phyloP scores from a whole-genome alignment of 2,329 filamentous ascomycete genomes.

The Aspergillus costaricaensis region DNA sequence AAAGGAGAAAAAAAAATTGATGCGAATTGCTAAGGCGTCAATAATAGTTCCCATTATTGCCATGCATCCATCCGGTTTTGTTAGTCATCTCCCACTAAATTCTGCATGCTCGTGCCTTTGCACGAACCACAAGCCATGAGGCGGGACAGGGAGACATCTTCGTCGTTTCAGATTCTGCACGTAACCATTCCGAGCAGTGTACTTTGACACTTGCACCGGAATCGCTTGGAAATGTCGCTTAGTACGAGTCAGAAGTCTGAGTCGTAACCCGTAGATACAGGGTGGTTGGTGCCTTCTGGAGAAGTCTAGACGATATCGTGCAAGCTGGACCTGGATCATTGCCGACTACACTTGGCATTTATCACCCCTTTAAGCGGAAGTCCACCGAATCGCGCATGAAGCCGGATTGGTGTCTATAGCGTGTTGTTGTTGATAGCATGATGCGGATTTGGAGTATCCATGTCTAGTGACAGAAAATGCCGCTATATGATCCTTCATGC shows the following conservation, averaged over 20 bases:
- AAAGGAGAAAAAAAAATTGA: neutral
- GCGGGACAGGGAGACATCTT: constrained; percentile 1
- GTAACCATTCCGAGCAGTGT: constrained; percentile 10
- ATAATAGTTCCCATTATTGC: neutral
- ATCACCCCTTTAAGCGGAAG: neutral
- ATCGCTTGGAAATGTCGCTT: neutral
- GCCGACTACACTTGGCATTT: neutral
- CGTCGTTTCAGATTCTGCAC: constrained; percentile 21
- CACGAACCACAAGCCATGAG: neutral
- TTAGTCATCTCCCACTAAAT: neutral
- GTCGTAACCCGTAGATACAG: neutral
- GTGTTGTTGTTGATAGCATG: neutral
- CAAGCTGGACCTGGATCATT: neutral
- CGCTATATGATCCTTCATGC: constrained; percentile 1
- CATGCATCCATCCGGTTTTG: neutral
- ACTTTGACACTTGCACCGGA: neutral
- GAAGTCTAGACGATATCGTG: neutral
- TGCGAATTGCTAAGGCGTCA: neutral
- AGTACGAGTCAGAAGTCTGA: constrained; percentile 1
- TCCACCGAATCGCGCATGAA: neutral
- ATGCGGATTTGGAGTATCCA: neutral
- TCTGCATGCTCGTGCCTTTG: constrained; percentile 1
- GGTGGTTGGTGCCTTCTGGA: neutral
- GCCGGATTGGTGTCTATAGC: neutral
- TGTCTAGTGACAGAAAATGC: neutral